Conservation (phyloP, 495 filamentous ascomycete genomes). For the Trichocladium antarcticum region DNA sequence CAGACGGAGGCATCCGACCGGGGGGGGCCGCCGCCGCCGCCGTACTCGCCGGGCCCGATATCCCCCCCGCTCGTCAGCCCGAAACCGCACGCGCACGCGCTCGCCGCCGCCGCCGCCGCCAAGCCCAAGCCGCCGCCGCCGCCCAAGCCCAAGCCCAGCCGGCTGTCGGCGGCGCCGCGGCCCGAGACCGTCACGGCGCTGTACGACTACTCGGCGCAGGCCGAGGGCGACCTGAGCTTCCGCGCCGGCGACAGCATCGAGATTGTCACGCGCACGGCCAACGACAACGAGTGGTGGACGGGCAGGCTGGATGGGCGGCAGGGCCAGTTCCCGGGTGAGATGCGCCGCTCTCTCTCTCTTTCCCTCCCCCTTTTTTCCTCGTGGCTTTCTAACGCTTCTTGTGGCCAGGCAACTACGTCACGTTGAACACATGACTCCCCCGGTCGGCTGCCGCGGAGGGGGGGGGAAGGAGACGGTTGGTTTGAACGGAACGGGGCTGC, state of each 20-base stretch:
- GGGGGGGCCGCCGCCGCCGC: conserved; percentile 35
- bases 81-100: background rate
- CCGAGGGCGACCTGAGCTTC: conserved; percentile 90
- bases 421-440: conserved; percentile 20
- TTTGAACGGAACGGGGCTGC: too few species aligned
- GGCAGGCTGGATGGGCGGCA: conserved; percentile 64
- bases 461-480: too few species aligned
- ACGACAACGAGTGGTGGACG: conserved; percentile 96
- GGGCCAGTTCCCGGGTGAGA: conserved; percentile 91
- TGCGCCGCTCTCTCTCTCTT: background rate
- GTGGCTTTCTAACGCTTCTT: background rate
- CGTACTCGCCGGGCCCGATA: conserved; percentile 43
- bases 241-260: conserved; percentile 84
- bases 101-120: conserved; percentile 64
- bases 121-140: conserved; percentile 70
- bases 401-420: conserved; percentile 36
- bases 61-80: conserved; percentile 11
- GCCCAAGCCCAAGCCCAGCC: conserved; percentile 75
- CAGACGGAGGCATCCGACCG: conserved; percentile 9
- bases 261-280: conserved; percentile 64
- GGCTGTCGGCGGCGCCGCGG: conserved; percentile 51
- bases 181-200: conserved; percentile 69
- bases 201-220: conserved; percentile 94
- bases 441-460: too few species aligned
- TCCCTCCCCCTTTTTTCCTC: background rate